Evolutionary conservation across 2,329 filamentous ascomycete species (phyloP).

Genomic region (Penicillium sp.): DNA sequence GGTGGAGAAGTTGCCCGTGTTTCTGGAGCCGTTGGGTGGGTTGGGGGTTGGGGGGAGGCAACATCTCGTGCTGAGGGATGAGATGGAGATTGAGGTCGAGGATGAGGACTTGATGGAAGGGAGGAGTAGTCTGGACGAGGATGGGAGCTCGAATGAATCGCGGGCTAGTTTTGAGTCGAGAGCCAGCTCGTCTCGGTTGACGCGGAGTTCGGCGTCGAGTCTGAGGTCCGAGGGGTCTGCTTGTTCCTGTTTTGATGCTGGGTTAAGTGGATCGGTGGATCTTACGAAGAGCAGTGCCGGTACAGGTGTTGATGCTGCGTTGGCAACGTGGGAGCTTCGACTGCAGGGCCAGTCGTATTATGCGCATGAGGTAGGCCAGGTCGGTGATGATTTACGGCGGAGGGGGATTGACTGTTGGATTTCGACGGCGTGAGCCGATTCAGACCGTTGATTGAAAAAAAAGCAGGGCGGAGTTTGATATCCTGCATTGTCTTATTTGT

Average conservation of each 20-base stretch:
- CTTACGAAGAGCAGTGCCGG: neutral
- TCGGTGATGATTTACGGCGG: slow-evolving; percentile 34
- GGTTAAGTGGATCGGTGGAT: neutral
- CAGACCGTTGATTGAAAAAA: too few species aligned
- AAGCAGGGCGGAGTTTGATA: slow-evolving; percentile 1
- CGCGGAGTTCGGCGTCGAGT: neutral
- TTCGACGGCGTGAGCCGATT: slow-evolving; percentile 15
- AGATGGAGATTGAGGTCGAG: neutral
- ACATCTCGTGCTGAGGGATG: neutral
- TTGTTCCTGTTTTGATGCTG: neutral
- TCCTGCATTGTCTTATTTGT: neutral
- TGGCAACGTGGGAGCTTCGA: slow-evolving; percentile 32
- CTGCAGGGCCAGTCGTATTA: slow-evolving; percentile 40
- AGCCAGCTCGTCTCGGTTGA: neutral
- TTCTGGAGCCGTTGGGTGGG: slow-evolving; percentile 38
- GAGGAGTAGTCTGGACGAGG: slow-evolving; percentile 15
- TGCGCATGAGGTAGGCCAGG: slow-evolving; percentile 30
- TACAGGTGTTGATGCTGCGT: neutral
- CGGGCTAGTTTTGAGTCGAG: neutral
- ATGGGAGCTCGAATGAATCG: slow-evolving; percentile 2
- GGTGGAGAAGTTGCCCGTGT: slow-evolving; percentile 38
- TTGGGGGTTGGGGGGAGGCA: slow-evolving; percentile 7
- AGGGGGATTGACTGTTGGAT: slow-evolving; percentile 39
- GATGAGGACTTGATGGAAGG: neutral
- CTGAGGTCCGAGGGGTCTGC: neutral